Base-by-base conservation (phyloP, 2,329 filamentous ascomycete genomes). In the Alternaria triticina region DNA sequence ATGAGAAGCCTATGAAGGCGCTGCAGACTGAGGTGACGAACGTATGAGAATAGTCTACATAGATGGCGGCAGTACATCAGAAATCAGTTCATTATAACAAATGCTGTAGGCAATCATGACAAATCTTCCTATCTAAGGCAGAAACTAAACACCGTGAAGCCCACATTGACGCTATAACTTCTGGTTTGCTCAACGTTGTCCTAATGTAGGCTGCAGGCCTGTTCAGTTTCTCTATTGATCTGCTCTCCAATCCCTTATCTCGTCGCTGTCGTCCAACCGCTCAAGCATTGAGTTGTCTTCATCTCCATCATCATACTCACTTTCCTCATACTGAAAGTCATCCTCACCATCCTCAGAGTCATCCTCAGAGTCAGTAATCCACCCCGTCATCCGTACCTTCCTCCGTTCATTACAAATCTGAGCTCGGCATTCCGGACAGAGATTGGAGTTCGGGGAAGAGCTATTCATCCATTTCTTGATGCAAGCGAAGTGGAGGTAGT, bases 1-100 rank as follows among this genome's bases (percentile, higher is more conserved):
- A 70, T 46, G 65, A 66, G 58, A 70, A 71, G 54, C 47, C 55
- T 17, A 49, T 28, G 12, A 47, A 47, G 36, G 47, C 47, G 10
- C 9, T 62, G 40, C 47, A 43, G 47, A 62, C 33, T 2, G 54
- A 57, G 43, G 27, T 47, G 25, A 57, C 13, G 25, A n/a, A 33
- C 22, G 40, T 46, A n/a, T 50, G 11, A 61, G 45, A 6, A 20
- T 49, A 15, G 4, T 20, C 6, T 51, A 33, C 30, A 30, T 17
- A 40, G 12, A 13, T 13, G 30, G 28, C 28, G 28, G 28, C 28
- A 30, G 28, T 30, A 33, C 30, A 13, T 13, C 30, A 33, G 30
- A 33, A 7, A 33, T 33, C 30, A 10, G 28, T 30, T 30, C 11
- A 28, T 10, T 28, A 28, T 28, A 28, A 30, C 28, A 30, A 5